A percentile compares a stretch with the other conserved stretches of the same genome.
phyloP scores from a whole-genome alignment of 2,329 filamentous ascomycete species.

The Colletotrichum camelliae region DNA sequence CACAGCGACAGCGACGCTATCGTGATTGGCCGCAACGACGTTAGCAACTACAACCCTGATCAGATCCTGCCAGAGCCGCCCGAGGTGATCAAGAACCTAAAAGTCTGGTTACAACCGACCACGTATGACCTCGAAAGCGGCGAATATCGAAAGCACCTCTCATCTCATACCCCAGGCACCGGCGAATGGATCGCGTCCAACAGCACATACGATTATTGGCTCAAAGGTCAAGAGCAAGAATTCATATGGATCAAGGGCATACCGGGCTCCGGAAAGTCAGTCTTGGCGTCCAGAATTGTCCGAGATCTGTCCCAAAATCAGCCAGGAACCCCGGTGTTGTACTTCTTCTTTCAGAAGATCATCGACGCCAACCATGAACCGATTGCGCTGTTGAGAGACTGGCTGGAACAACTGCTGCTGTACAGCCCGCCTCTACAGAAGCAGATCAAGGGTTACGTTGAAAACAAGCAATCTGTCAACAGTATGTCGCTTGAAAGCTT shows the following conservation, averaged over 20 bases:
- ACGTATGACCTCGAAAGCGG: conserved; percentile 24
- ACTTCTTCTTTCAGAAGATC: conserved; percentile 45
- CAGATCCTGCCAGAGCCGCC: neutral
- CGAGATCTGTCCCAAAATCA: neutral
- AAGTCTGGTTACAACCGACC: conserved; percentile 23
- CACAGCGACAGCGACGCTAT: conserved; percentile 26
- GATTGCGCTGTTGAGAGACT: conserved; percentile 35
- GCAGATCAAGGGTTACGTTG: conserved; percentile 22
- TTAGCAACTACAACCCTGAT: neutral
- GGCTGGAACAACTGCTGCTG: conserved; percentile 34
- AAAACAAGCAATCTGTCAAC: neutral
- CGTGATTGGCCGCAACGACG: conserved; percentile 24
- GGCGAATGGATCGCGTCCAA: conserved; percentile 27
- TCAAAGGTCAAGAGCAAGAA: conserved; percentile 20
- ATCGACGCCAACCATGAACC: conserved; percentile 39
- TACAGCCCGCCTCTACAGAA: conserved; percentile 34
- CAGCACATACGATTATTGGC: conserved; percentile 25
- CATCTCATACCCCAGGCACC: conserved; percentile 26
- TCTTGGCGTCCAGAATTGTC: neutral
- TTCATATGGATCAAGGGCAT: conserved; percentile 38
- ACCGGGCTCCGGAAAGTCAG: conserved; percentile 34
- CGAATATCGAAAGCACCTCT: conserved; percentile 29
- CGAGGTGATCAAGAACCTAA: neutral
- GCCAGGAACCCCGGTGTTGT: conserved; percentile 31
- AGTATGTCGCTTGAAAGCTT: conserved; percentile 28